These are phyloP conservation scores for Arbutus unedo DNA, from an alignment of 148 eudicot genomes.

Conservation along the genomic window DNA sequence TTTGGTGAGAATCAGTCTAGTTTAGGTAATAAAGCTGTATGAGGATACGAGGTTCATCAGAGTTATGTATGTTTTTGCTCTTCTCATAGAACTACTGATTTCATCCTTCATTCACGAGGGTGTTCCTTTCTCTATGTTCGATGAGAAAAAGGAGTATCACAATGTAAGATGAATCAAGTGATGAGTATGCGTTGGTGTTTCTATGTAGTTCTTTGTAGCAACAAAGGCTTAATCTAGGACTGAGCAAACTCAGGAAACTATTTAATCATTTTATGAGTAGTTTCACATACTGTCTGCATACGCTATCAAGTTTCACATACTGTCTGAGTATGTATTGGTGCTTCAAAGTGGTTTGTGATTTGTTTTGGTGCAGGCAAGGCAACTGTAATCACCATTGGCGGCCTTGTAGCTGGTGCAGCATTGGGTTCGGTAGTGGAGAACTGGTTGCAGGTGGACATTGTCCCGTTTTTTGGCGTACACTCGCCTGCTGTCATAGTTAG, in stretches of 20 bases:
- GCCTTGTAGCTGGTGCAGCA: conserved; percentile 86
- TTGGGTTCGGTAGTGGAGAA: conserved; percentile 94
- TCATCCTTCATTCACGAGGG: neutral
- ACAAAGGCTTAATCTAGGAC: neutral
- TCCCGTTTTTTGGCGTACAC: conserved; percentile 86
- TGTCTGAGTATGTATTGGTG: too few species aligned
- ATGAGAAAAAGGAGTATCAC: too few species aligned
- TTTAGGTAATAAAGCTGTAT: neutral
- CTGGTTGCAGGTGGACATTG: conserved; percentile 98
- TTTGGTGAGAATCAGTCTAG: neutral
- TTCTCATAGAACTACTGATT: neutral
- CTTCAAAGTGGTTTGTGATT: conserved; percentile 9
- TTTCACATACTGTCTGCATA: neutral
- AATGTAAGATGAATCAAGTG: neutral
- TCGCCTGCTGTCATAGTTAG: conserved; percentile 86
- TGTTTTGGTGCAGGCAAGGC: conserved; percentile 72
- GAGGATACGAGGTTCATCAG: neutral
- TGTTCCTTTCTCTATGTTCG: too few species aligned
- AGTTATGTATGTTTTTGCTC: neutral
- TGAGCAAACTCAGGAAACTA: neutral
- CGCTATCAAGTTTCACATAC: neutral
- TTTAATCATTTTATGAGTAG: neutral
- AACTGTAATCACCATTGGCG: conserved; percentile 78
- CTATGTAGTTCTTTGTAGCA: neutral
- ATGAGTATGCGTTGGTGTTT: neutral